Base-by-base conservation (phyloP, 805 yeast species). In the Myxozyma vanderwaltii region DNA sequence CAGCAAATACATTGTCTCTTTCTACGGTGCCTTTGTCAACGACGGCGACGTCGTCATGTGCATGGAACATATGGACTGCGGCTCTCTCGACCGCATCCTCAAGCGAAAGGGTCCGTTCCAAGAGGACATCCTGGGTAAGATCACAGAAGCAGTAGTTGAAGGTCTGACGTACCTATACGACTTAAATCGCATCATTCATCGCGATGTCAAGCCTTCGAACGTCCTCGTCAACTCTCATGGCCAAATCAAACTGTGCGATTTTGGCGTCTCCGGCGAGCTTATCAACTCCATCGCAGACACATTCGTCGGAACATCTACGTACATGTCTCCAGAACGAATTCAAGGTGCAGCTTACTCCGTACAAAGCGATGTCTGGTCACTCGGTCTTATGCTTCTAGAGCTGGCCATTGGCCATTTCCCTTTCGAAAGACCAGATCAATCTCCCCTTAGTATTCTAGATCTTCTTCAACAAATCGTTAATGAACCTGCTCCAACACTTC, bases 311-410 rank as follows among this genome's bases (percentile, higher is more conserved):
- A 94, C 99, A 0, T 90, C 97, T 0, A 90, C 96, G 0, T 94
- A 94, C 71, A 94, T 94, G 95, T 68, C 70, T 2, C 99, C 99
- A 0, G 99, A 94, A 69, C 81, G 99, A 63, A 92, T 94, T 56
- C 96, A 91, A 74, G 99, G 99, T 19, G 89, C 89, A 44, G 86
- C 86, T 8, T 94, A 94, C 74, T 88, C 96, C 7, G 86, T 91
- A n/a, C 91, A 91, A 67, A 92, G 96, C 39, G 99, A 94, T 72
- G 92, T 94, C 12, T 94, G 99, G 99, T 90, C 97, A 0, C 76
- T 91, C 65, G 99, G 99, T 0, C 77, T 94, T 46, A 88, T 91
- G 86, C 77, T 94, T 41, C 83, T 89, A 51, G 98, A 94, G 72
- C 77, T 94, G 53, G 92, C 96, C 0, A 83, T 88, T 2, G 98